Conservation (phyloP, 2,329 filamentous ascomycete species). For the Leptographium procerum region DNA sequence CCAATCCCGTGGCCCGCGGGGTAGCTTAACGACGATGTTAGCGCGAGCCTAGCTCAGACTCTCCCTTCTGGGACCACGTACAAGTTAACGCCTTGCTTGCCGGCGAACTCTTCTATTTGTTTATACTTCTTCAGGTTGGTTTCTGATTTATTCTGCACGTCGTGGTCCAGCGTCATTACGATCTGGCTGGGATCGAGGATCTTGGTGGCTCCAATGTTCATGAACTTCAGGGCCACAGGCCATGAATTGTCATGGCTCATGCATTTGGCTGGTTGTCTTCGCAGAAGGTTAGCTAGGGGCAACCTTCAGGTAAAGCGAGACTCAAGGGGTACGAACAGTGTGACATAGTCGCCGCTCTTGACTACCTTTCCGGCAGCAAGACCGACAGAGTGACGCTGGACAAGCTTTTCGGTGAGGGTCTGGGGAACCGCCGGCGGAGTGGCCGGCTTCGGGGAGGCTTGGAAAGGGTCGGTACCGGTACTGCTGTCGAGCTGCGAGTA, state of each 20-base stretch:
- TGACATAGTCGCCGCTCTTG: too few species aligned
- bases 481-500: neutral
- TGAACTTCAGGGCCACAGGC: conserved; percentile 55
- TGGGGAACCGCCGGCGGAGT: neutral
- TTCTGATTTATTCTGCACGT: conserved; percentile 73
- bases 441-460: neutral
- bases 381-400: too few species aligned
- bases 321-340: too few species aligned
- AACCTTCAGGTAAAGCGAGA: neutral
- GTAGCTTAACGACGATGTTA: conserved; percentile 27
- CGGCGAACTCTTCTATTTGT: conserved; percentile 73
- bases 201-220: conserved; percentile 67
- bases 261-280: conserved; percentile 25
- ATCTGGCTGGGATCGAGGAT: conserved; percentile 62
- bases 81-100: conserved; percentile 63
- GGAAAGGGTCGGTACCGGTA: neutral
- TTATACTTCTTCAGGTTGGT: conserved; percentile 73
- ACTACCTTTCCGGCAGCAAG: too few species aligned
- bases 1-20: conserved; percentile 37
- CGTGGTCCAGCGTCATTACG: conserved; percentile 78
- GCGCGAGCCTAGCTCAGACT: neutral
- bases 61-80: neutral
- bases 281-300: neutral
- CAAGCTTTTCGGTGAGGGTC: too few species aligned
- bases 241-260: conserved; percentile 65